Base-by-base conservation (phyloP, 768 basidiomycete species). In the Macrolepiota albuminosa region DNA sequence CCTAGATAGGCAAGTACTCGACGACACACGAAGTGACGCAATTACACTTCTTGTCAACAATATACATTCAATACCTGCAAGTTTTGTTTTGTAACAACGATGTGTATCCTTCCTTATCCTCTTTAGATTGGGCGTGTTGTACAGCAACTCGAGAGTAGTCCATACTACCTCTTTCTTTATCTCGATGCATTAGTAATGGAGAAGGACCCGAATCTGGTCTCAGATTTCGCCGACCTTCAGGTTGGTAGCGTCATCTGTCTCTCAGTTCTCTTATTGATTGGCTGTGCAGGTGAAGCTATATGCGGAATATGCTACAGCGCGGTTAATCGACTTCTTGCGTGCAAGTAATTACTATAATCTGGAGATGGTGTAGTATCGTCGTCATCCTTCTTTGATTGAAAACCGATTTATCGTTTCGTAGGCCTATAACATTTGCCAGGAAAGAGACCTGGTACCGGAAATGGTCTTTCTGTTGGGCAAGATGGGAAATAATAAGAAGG, bases 401-500 rank as follows among this genome's bases (percentile, higher is more conserved):
- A 21, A 29, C 26, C 63, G 53, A 58, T 52, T 11, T 5, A 2
- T 33, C 26, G 7, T 58, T 6, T 61, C 31, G 3, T 31, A 95
- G 90, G 95, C 95, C 16, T 98, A 94, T 70, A 78, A 81, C 51
- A 85, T 93, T 26, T 98, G 95, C 71, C 85, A 87, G 67, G 84
- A 86, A 54, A 84, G 87, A 24, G 94, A 95, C 68, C 79, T 94
- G 33, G 95, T 99, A 0, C 86, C 86, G 0, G 97, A 98, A 75
- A 96, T 97, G 93, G 96, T 99, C 18, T 99, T 96, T 75, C 80
- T 98, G 0, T 84, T 98, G 1, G 97, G 96, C 0, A 84, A 93
- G 33, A 98, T 98, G 95, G 97, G 97, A 9, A 93, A 98, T 73
- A 97, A 97, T 73, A 96, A 95, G 78, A 82, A 93, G 66, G 97